A percentile compares a stretch with the other conserved stretches of the same genome.
Conservation (phyloP, 768 basidiomycete species). For the Agaricus bisporus region DNA sequence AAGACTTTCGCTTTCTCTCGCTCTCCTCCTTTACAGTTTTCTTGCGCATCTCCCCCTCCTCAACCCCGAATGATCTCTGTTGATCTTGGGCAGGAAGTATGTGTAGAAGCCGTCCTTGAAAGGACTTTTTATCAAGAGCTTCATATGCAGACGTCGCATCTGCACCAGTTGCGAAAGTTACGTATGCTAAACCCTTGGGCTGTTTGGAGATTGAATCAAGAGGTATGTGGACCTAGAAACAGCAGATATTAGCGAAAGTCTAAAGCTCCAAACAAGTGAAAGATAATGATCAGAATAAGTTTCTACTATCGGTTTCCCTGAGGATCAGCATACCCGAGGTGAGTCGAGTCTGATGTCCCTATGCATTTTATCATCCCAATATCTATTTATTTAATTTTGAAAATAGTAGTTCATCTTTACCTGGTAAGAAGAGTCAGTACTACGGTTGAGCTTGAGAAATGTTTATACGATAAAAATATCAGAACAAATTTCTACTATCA, state of each 20-base stretch:
- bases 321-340: conserved; percentile 52
- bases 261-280: not conserved
- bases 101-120: conserved; percentile 90
- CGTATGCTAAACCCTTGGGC: conserved; percentile 46
- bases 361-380: conserved; percentile 39
- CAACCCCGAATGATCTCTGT: conserved; percentile 37
- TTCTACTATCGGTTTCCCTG: conserved; percentile 63
- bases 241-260: conserved; percentile 1
- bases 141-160: conserved; percentile 64
- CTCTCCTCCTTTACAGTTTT: conserved; percentile 56
- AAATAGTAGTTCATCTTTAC: conserved; percentile 26
- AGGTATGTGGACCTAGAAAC: conserved; percentile 41
- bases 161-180: conserved; percentile 35
- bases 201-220: conserved; percentile 38
- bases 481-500: conserved; percentile 53
- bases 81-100: conserved; percentile 81
- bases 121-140: conserved; percentile 73
- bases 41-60: conserved; percentile 37
- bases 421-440: conserved; percentile 23
- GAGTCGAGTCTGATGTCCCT: conserved; percentile 56
- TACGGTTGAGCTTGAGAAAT: not conserved
- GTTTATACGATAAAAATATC: conserved; percentile 18
- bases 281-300: conserved; percentile 13
- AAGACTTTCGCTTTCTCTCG: conserved; percentile 55
- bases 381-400: not conserved